Percentiles rank a stretch among this genome's conserved stretches.
Conservation (phyloP, 2,329 filamentous ascomycete genomes). For the Aureobasidium sp. region DNA sequence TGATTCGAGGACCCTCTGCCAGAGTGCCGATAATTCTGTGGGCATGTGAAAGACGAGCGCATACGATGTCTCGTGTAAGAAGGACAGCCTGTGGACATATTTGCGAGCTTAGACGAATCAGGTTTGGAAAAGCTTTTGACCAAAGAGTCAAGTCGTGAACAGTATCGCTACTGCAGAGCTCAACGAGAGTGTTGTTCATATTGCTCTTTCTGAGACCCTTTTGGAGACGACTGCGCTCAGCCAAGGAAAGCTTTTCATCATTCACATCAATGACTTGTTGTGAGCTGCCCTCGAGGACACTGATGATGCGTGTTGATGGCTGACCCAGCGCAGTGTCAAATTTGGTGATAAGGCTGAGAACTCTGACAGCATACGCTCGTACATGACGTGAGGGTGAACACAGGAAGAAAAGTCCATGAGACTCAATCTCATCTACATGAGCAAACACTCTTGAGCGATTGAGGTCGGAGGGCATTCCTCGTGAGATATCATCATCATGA, state of each 20-base stretch:
- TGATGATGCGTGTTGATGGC: conserved; percentile 73
- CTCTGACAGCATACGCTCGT: conserved; percentile 82
- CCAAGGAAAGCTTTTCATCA: conserved; percentile 82
- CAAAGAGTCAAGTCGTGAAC: conserved; percentile 92
- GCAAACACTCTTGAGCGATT: conserved; percentile 68
- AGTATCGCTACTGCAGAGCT: conserved; percentile 90
- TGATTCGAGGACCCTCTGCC: conserved; percentile 55
- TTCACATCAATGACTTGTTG: conserved; percentile 85
- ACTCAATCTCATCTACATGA: conserved; percentile 93
- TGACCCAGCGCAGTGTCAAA: conserved; percentile 83
- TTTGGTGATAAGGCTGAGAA: conserved; percentile 83
- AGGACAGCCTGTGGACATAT: conserved; percentile 87
- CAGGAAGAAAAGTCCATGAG: conserved; percentile 91
- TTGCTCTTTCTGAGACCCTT: conserved; percentile 81
- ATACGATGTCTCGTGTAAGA: conserved; percentile 84
- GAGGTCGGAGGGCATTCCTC: conserved; percentile 56
- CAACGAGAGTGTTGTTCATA: conserved; percentile 77
- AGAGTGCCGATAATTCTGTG: conserved; percentile 74
- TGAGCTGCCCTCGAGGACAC: conserved; percentile 85
- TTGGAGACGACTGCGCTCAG: conserved; percentile 85
- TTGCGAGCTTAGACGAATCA: conserved; percentile 84
- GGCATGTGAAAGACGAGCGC: conserved; percentile 87
- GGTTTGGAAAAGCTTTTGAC: conserved; percentile 96
- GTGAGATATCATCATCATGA: conserved; percentile 47
- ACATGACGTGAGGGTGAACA: conserved; percentile 92